Base-by-base conservation (phyloP, 192 early-diverging fungal species). In the Lobosporangium transversale region DNA sequence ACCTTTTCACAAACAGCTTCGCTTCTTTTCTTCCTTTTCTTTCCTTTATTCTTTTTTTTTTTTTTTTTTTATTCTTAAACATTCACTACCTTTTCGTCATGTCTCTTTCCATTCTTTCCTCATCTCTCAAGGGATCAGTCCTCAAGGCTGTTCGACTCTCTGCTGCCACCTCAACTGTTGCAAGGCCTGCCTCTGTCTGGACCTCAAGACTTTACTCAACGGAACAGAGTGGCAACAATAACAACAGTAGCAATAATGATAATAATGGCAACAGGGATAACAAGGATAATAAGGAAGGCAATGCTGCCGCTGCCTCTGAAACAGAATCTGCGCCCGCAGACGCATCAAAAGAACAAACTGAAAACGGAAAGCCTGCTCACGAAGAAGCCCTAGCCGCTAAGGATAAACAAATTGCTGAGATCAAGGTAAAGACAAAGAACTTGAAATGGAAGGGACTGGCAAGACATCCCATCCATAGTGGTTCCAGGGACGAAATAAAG, bases 401-500 rank as follows among this genome's bases (percentile, higher is more conserved):
- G 76, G 92, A 93, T 57, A 90, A 92, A 78, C 86, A 94, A 79
- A 89, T 95, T 61, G 83, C 92, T 29, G 88, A 94, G 29, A 70
- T 94, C 18, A 86, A 94, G 89, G 93, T 94, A 84, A 61, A 44
- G 4, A 26, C n/a, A n/a, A n/a, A n/a, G n/a, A n/a, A n/a, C n/a
- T n/a, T n/a, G n/a, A n/a, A n/a, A n/a, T n/a, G n/a, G n/a, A n/a
- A n/a, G n/a, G n/a, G n/a, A n/a, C n/a, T n/a, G n/a, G n/a, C n/a
- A n/a, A n/a, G n/a, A n/a, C n/a, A n/a, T n/a, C n/a, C n/a, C n/a
- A n/a, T n/a, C n/a, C n/a, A n/a, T n/a, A n/a, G n/a, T n/a, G n/a
- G n/a, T n/a, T n/a, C n/a, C n/a, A n/a, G n/a, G n/a, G n/a, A n/a
- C n/a, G n/a, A n/a, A n/a, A n/a, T n/a, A n/a, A n/a, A n/a, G n/a